A percentile compares a stretch with the other conserved stretches of the same genome.
Conservation (phyloP, 1,284 basidiomycete genomes). For the Fomitiporia mediterranea region DNA sequence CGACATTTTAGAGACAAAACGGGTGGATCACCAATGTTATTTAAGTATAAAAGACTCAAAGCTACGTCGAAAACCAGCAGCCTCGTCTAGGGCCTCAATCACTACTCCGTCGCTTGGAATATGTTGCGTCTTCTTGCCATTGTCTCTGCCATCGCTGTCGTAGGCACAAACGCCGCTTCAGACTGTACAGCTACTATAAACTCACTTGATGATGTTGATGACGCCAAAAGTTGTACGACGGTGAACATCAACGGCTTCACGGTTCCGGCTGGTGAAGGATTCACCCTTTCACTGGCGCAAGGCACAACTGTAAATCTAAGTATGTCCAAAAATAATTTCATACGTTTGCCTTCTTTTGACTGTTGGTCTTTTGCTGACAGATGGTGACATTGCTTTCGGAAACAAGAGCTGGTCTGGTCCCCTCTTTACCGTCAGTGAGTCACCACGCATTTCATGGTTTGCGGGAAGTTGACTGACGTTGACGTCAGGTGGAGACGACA, state of each 20-base stretch:
- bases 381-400: slow-evolving; percentile 32
- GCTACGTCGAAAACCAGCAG: not conserved
- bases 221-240: slow-evolving; percentile 42
- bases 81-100: not conserved
- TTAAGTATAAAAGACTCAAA: not conserved
- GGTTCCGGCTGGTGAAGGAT: slow-evolving; percentile 32
- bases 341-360: not conserved
- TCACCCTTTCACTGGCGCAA: slow-evolving; percentile 27
- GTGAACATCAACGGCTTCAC: slow-evolving; percentile 44
- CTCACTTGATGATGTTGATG: slow-evolving; percentile 39
- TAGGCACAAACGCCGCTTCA: slow-evolving; percentile 11
- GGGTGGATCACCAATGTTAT: no score
- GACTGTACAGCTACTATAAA: slow-evolving; percentile 40
- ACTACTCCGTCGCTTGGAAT: not conserved
- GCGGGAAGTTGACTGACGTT: not conserved
- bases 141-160: not conserved
- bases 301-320: slow-evolving; percentile 36
- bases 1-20: no score
- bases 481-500: slow-evolving; percentile 25
- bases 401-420: slow-evolving; percentile 33
- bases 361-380: slow-evolving; percentile 20
- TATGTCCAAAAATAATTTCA: slow-evolving; percentile 25
- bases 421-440: slow-evolving; percentile 29
- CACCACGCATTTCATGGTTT: not conserved
- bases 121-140: slow-evolving; percentile 15